A percentile compares a stretch with the other conserved stretches of the same genome.
Evolutionary conservation across 2,329 filamentous ascomycete species (phyloP).

Genomic region (Aspergillus novofumigatus): DNA sequence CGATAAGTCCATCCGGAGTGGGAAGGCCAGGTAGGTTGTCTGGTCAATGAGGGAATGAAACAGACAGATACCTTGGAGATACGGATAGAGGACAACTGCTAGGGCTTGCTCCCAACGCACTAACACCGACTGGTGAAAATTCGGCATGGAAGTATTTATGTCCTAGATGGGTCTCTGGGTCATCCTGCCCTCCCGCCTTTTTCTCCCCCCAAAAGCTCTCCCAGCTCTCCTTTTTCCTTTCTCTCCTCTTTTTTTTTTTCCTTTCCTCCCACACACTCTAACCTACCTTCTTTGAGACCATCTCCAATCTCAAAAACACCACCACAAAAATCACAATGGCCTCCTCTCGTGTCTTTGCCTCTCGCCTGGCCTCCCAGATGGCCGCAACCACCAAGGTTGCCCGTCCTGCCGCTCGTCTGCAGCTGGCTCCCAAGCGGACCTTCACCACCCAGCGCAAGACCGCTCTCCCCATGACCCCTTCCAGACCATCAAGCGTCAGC

Average conservation of each 20-base stretch:
- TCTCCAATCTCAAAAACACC: slow-evolving; percentile 31
- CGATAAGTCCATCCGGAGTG: slow-evolving; percentile 1
- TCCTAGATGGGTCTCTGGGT: slow-evolving; percentile 22
- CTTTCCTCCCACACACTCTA: slow-evolving; percentile 7
- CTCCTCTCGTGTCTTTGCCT: slow-evolving; percentile 70
- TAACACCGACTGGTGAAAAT: slow-evolving; percentile 34
- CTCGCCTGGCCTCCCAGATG: slow-evolving; percentile 64
- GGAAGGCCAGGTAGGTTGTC: background rate
- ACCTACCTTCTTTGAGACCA: slow-evolving; percentile 34
- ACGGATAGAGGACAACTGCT: too few species aligned
- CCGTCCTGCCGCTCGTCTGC: slow-evolving; percentile 67
- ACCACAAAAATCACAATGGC: slow-evolving; percentile 66
- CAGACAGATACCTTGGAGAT: slow-evolving; percentile 5
- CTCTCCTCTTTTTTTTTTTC: slow-evolving; percentile 17
- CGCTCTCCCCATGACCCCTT: slow-evolving; percentile 47
- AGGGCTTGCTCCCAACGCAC: slow-evolving; percentile 18
- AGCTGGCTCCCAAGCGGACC: slow-evolving; percentile 68
- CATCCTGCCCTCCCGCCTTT: slow-evolving; percentile 25
- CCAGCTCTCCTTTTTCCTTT: slow-evolving; percentile 7
- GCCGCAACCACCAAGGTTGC: slow-evolving; percentile 73
- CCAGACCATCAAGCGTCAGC: slow-evolving; percentile 72
- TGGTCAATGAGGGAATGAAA: background rate
- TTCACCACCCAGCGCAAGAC: slow-evolving; percentile 44
- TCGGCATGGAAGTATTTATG: slow-evolving; percentile 38
- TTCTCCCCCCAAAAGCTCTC: slow-evolving; percentile 15